phyloP scores from a whole-genome alignment of 495 filamentous ascomycete species.

The Penicillium verhagenii region DNA sequence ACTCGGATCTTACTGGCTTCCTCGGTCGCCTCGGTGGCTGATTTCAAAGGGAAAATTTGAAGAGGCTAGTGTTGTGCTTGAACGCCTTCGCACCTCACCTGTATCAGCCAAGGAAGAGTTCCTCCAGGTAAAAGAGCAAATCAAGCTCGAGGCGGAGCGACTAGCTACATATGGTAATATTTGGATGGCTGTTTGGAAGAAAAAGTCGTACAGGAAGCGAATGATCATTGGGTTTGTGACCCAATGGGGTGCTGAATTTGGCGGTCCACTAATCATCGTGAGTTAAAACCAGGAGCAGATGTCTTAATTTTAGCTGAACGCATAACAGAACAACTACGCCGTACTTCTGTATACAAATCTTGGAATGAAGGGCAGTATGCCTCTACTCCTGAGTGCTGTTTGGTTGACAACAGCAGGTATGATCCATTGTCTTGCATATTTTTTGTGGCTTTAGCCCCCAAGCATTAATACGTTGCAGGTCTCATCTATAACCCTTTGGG shows the following conservation, averaged over 20 bases:
- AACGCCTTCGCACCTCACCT: conserved; percentile 27
- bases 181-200: conserved; percentile 39
- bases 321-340: conserved; percentile 45
- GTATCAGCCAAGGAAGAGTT: conserved; percentile 38
- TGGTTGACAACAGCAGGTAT: conserved; percentile 47
- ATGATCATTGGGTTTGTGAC: conserved; percentile 42
- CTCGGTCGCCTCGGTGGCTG: conserved; percentile 47
- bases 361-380: conserved; percentile 43
- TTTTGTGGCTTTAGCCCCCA: no score
- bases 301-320: no score
- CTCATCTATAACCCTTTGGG: conserved; percentile 48
- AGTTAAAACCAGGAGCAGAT: conserved; percentile 10
- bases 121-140: conserved; percentile 40
- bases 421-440: no score
- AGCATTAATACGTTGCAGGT: conserved; percentile 10
- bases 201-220: conserved; percentile 42
- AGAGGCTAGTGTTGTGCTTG: conserved; percentile 35
- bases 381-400: conserved; percentile 47
- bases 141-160: conserved; percentile 33
- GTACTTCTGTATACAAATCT: conserved; percentile 50
- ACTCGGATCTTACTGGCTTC: conserved; percentile 37
- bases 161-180: conserved; percentile 25
- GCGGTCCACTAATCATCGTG: conserved; percentile 38
- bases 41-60: conserved; percentile 38
- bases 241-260: conserved; percentile 40